Conservation (phyloP, 1,284 basidiomycete genomes). For the Irpex sp. region DNA sequence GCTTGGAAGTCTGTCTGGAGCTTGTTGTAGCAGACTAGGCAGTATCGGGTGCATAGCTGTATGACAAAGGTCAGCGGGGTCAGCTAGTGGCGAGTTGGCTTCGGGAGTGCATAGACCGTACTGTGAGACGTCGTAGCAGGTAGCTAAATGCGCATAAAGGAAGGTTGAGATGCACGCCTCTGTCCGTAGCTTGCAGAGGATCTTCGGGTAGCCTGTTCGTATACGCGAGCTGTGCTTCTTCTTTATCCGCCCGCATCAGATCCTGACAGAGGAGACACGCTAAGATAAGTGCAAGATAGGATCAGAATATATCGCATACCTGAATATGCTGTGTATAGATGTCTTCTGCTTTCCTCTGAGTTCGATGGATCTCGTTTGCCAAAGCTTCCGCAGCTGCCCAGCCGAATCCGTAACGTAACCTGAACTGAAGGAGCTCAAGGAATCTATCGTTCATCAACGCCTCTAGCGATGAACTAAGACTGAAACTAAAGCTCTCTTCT, state of each 20-base stretch:
- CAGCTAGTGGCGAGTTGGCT: not conserved
- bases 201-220: conserved; percentile 49
- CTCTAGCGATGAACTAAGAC: conserved; percentile 57
- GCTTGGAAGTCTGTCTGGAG: conserved; percentile 49
- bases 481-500: conserved; percentile 44
- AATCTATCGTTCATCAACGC: conserved; percentile 51
- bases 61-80: not conserved
- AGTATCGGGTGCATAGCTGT: conserved; percentile 61
- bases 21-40: conserved; percentile 59
- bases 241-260: conserved; percentile 39
- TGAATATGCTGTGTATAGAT: conserved; percentile 29
- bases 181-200: conserved; percentile 34
- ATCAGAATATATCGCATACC: conserved; percentile 23
- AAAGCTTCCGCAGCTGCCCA: conserved; percentile 66
- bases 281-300: no score
- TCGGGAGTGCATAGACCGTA: conserved; percentile 20
- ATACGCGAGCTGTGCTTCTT: conserved; percentile 36
- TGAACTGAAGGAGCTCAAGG: conserved; percentile 45
- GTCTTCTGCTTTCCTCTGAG: conserved; percentile 29
- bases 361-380: conserved; percentile 40
- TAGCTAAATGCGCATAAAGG: conserved; percentile 57
- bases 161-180: conserved; percentile 42
- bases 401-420: conserved; percentile 47
- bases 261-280: not conserved
- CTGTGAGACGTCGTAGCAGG: conserved; percentile 54